These are phyloP conservation scores for Colletotrichum tropicale DNA, from an alignment of 2,329 filamentous ascomycete genomes.

Conservation along the genomic window DNA sequence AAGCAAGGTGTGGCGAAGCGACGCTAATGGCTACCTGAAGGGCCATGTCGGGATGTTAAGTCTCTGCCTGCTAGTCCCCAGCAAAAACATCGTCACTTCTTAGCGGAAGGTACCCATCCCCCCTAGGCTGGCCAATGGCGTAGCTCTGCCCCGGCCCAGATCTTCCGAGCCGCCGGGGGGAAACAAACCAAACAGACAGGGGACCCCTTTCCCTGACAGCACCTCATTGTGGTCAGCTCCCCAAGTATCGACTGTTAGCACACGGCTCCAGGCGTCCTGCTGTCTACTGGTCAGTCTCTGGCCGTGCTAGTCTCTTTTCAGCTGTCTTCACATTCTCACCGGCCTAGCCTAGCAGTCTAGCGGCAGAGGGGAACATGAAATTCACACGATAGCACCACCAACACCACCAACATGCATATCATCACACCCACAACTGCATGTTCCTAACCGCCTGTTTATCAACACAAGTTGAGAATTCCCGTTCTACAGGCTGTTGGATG, in stretches of 20 bases:
- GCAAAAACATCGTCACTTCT: constrained; percentile 4
- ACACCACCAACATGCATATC: not conserved
- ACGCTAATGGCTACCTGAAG: constrained; percentile 9
- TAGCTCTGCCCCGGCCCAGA: not conserved
- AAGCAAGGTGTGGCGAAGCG: constrained; percentile 11
- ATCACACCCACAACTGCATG: not conserved
- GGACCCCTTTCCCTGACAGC: constrained; percentile 5
- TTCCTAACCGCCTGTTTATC: not conserved
- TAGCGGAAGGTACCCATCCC: constrained; percentile 1
- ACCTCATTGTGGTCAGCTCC: not conserved
- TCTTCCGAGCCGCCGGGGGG: not conserved
- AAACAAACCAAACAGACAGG: not conserved
- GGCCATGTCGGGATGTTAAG: not conserved
- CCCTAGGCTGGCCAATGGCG: not conserved
- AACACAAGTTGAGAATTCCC: not conserved
- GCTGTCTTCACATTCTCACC: not conserved
- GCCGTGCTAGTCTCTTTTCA: not conserved
- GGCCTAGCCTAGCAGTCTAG: not conserved
- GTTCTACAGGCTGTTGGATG: not conserved
- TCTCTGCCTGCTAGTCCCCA: constrained; percentile 12
- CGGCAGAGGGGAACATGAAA: not conserved
- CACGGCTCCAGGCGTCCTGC: not conserved
- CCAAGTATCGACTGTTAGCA: not conserved
- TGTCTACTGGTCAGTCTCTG: not conserved
- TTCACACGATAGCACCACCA: not conserved